phyloP scores from a whole-genome alignment of 345 rosid species.

The rapeseed (Brassica napus) region Da-Ae NC_063439.1:22521001-22521500 shows the following conservation, averaged over 20 bases:
- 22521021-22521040: constrained; percentile 35
- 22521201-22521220: constrained; percentile 2
- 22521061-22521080: constrained; percentile 15
- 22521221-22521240: constrained; percentile 10
- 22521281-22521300: background rate
- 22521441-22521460: background rate
- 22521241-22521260: constrained; percentile 9
- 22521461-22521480: background rate
- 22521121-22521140: constrained; percentile 29
- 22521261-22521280: constrained; percentile 22
- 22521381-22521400: background rate
- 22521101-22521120: background rate
- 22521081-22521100: constrained; percentile 14
- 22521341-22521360: background rate
- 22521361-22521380: background rate
- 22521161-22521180: constrained; percentile 16
- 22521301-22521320: background rate
- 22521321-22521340: background rate
- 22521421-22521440: background rate
- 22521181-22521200: constrained; percentile 18
- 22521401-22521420: background rate
- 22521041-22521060: constrained; percentile 13
- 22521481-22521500: background rate
- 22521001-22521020: constrained; percentile 38
- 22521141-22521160: background rate